Conservation (phyloP, 176 grass and related monocot genomes). For the sorghum (Sorghum bicolor) region DNA sequence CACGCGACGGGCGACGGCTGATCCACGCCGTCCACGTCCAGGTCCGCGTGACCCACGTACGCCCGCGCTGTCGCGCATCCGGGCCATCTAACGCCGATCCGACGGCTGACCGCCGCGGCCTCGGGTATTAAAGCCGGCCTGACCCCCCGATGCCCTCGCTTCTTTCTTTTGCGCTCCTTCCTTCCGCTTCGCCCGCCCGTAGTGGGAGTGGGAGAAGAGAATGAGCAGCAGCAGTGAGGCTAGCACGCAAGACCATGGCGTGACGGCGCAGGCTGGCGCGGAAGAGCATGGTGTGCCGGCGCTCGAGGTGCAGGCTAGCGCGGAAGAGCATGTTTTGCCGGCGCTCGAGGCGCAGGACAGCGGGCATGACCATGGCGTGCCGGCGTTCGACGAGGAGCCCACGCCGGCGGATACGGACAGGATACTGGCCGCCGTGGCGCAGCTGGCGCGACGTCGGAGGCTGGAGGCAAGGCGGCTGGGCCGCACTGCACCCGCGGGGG, state of each 20-base stretch:
- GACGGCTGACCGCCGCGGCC: conserved; percentile 19
- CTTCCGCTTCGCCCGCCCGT: neutral
- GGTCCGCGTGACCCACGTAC: conserved; percentile 29
- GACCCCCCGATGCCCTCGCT: too few species aligned
- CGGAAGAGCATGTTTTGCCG: neutral
- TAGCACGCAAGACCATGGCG: conserved; percentile 12
- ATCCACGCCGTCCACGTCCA: conserved; percentile 44
- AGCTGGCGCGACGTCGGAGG: neutral
- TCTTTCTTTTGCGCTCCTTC: neutral
- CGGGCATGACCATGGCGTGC: neutral
- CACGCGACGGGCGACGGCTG: conserved; percentile 16
- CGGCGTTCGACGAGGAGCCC: neutral
- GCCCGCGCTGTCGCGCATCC: conserved; percentile 38
- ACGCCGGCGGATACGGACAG: neutral
- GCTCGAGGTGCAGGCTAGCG: conserved; percentile 1
- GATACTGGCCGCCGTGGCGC: neutral
- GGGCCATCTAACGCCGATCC: neutral
- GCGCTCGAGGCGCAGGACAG: neutral
- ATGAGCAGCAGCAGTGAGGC: conserved; percentile 27
- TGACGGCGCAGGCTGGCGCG: neutral
- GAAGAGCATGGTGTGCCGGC: neutral
- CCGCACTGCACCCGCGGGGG: neutral
- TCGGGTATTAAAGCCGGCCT: conserved; percentile 26
- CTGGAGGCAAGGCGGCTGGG: conserved; percentile 17
- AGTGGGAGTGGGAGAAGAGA: neutral